Base-by-base conservation (phyloP, 805 yeast genomes). In the Teunomyces lycoperdinae region DNA sequence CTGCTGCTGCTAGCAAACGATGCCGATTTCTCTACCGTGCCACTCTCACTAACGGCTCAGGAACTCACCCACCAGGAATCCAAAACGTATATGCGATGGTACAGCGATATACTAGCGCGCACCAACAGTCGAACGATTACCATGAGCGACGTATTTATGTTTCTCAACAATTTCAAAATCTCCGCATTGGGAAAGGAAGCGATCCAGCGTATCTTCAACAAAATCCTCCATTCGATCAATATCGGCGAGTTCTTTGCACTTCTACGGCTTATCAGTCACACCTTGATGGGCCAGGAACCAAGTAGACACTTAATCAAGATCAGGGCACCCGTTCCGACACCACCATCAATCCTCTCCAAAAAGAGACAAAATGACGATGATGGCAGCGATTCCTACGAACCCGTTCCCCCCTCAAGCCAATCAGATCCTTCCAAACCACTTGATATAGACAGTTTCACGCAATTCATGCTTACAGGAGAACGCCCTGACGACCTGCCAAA, bases 171-270 rank as follows among this genome's bases (percentile, higher is more conserved):
- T 63, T 92, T 92, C 71, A 83, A 81, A 47, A 68, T 92, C 10
- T 59, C 82, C 2, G 75, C 74, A 1, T 57, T 63, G 2, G 69
- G 80, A 30, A 81, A 81, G 61, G 74, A 74, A 9, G 61, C 79
- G 47, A 76, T 89, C 40, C 64, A 61, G 33, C 67, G 68, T 24
- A 77, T 85, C 17, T 83, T 83, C 60, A 66, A 73, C 30, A 74
- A 76, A 47, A 75, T 79, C 46, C 57, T 77, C 30, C 74, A 74
- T 47, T 77, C 86, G 3, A 74, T 92, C 47, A 90, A 89, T 58
- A 84, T 90, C 46, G 96, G 96, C 5, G 95, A 90, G 63, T 92
- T 94, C 67, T 94, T 87, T 69, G 96, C 96, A 0, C 76, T 89
- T 32, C 63, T 92, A 46, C 75, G 99, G 57, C 76, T 94, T 16